These are phyloP conservation scores for Aaosphaeria pasadenensis DNA, from an alignment of 2,329 filamentous ascomycete species.

Conservation along the genomic window DNA sequence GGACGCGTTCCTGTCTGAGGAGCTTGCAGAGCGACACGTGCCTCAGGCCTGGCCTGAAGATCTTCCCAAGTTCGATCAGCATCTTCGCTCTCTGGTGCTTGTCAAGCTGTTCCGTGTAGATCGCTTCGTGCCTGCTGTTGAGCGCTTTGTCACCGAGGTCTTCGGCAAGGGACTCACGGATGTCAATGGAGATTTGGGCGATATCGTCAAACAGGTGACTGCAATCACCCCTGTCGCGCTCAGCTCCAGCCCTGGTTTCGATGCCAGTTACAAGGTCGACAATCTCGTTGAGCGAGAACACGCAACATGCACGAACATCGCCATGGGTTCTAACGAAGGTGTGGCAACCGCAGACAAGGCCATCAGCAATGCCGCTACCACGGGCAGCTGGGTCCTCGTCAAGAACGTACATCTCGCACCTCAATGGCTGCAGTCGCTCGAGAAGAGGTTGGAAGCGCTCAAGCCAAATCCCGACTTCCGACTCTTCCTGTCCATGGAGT, in stretches of 20 bases:
- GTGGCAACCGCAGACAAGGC: slow-evolving; percentile 92
- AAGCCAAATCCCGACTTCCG: slow-evolving; percentile 93
- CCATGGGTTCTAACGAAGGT: slow-evolving; percentile 97
- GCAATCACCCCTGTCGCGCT: slow-evolving; percentile 84
- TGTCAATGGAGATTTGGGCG: slow-evolving; percentile 77
- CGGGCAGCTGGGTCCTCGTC: slow-evolving; percentile 92
- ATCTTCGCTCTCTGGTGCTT: slow-evolving; percentile 78
- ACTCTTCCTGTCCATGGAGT: slow-evolving; percentile 97
- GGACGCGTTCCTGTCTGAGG: slow-evolving; percentile 80
- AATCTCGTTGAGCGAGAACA: slow-evolving; percentile 81
- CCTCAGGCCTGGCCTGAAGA: slow-evolving; percentile 71
- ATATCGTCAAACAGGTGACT: slow-evolving; percentile 79
- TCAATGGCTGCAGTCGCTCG: slow-evolving; percentile 92
- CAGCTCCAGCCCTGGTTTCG: slow-evolving; percentile 93
- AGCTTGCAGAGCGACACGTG: slow-evolving; percentile 80
- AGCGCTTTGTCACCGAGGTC: slow-evolving; percentile 82
- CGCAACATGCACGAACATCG: slow-evolving; percentile 89
- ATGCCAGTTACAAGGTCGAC: slow-evolving; percentile 99
- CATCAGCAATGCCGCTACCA: slow-evolving; percentile 85
- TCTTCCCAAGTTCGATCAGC: slow-evolving; percentile 66
- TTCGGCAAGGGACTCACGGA: slow-evolving; percentile 84
- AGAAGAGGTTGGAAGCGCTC: slow-evolving; percentile 93
- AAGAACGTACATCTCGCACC: slow-evolving; percentile 98
- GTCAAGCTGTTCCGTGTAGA: slow-evolving; percentile 95
- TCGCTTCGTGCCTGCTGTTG: slow-evolving; percentile 87